phyloP scores from a whole-genome alignment of 805 yeast genomes.

The Schwanniomyces pseudopolymorphus region DNA sequence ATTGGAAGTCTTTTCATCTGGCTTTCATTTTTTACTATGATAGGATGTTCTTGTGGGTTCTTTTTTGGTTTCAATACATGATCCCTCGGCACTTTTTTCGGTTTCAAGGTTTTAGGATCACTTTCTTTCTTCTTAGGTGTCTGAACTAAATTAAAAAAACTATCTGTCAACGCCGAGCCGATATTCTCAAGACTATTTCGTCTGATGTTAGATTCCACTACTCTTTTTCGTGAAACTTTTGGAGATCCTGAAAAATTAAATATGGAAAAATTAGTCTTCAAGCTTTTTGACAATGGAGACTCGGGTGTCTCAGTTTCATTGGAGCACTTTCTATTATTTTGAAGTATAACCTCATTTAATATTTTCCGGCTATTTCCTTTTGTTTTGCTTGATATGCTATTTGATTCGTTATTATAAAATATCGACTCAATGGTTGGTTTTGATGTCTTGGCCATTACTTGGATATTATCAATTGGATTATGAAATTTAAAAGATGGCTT shows the following conservation, averaged over 20 bases:
- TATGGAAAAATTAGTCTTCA: slow-evolving; percentile 14
- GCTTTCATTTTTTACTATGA: slow-evolving; percentile 26
- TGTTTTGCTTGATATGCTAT: slow-evolving; percentile 1
- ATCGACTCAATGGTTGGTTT: slow-evolving; percentile 35
- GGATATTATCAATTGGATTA: slow-evolving; percentile 34
- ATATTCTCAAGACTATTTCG: slow-evolving; percentile 20
- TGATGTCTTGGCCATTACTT: slow-evolving; percentile 8
- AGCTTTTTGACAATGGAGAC: slow-evolving; percentile 4
- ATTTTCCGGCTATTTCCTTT: slow-evolving; percentile 13
- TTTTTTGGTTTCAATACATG: slow-evolving; percentile 9
- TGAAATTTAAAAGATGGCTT: slow-evolving; percentile 26
- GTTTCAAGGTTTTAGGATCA: slow-evolving; percentile 1
- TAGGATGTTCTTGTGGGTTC: slow-evolving; percentile 15
- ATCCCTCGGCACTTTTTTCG: slow-evolving; percentile 10
- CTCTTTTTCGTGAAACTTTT: slow-evolving; percentile 2
- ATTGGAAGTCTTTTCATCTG: slow-evolving; percentile 33
- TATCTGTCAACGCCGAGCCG: slow-evolving; percentile 30
- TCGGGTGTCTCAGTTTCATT: slow-evolving; percentile 1
- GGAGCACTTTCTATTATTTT: slow-evolving; percentile 3
- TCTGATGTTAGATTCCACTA: slow-evolving; percentile 5
- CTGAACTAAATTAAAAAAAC: slow-evolving; percentile 24
- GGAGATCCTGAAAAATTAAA: slow-evolving; percentile 18
- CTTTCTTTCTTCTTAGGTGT: slow-evolving; percentile 1
- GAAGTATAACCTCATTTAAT: slow-evolving; percentile 17
- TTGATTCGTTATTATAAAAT: slow-evolving; percentile 14